A percentile compares a stretch with the other conserved stretches of the same genome.
phyloP scores from a whole-genome alignment of 441 rosid species.

The Erodium texanum region DNA sequence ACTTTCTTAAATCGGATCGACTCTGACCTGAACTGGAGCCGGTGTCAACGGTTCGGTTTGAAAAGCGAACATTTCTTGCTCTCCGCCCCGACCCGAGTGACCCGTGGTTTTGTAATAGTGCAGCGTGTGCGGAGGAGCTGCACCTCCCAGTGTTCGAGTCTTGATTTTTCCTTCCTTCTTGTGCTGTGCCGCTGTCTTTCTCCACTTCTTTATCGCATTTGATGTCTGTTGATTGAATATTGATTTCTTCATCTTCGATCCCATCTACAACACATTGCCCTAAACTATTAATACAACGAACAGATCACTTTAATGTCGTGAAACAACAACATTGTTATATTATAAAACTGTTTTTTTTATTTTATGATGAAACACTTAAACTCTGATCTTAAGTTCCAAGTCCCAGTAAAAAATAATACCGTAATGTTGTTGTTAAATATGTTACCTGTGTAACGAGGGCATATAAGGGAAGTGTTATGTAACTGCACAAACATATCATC shows the following conservation, averaged over 20 bases:
- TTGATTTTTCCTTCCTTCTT: not conserved
- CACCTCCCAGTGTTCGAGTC: not conserved
- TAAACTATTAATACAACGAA: not conserved
- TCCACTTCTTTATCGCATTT: not conserved
- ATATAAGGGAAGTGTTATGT: not conserved
- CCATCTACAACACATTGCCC: not conserved
- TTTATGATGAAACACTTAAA: too few species aligned
- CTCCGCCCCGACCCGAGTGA: not conserved
- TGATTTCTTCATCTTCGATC: not conserved
- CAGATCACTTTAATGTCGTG: not conserved
- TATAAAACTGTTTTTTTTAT: too few species aligned
- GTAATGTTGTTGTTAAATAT: not conserved
- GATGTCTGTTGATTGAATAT: not conserved
- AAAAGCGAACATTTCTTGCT: not conserved
- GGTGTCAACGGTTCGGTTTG: not conserved
- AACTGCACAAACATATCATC: not conserved
- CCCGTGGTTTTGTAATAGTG: not conserved
- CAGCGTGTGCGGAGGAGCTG: not conserved
- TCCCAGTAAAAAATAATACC: too few species aligned
- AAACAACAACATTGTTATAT: too few species aligned
- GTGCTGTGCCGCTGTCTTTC: not conserved
- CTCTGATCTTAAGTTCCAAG: too few species aligned
- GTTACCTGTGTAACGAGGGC: not conserved
- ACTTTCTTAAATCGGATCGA: not conserved
- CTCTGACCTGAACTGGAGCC: not conserved